Conservation (phyloP, 1,284 basidiomycete species). For the Chalciporus piperatoides region DNA sequence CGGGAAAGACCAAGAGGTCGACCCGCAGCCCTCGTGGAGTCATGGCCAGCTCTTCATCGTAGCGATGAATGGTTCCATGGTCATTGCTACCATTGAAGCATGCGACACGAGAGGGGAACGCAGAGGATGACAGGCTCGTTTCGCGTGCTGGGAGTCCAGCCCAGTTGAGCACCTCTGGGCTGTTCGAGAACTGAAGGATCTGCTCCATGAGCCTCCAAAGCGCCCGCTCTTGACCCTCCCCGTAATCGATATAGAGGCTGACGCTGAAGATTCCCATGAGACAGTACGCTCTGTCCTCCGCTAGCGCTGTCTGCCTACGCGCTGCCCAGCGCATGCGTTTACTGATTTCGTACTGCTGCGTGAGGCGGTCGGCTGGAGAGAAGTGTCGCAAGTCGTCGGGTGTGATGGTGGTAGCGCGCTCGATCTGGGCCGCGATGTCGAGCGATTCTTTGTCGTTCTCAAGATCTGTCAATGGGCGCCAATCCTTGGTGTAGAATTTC, state of each 20-base stretch:
- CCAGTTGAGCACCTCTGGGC: not conserved
- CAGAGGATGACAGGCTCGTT: not conserved
- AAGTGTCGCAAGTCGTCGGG: not conserved
- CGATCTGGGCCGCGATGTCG: not conserved
- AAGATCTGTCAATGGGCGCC: constrained; percentile 7
- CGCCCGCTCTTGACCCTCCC: constrained; percentile 4
- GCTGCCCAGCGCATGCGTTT: constrained; percentile 6
- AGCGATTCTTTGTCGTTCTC: not conserved
- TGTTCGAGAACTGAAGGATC: constrained; percentile 2
- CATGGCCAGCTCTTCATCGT: not conserved
- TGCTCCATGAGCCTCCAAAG: constrained; percentile 7
- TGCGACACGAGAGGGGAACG: not conserved
- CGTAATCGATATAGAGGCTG: constrained; percentile 6
- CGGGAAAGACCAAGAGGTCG: not conserved
- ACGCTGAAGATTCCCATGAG: constrained; percentile 10
- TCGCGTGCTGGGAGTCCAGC: not conserved
- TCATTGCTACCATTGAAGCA: not conserved
- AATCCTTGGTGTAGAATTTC: constrained; percentile 2
- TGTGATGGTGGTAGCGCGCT: not conserved
- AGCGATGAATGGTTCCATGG: not conserved
- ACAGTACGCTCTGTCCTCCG: constrained; percentile 7
- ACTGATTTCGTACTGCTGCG: not conserved
- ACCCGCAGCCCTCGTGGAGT: not conserved
- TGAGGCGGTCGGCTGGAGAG: not conserved
- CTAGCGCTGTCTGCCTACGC: constrained; percentile 1